Conservation (phyloP, 2,329 filamentous ascomycete genomes). For the Nothomitra cinnamomea region DNA sequence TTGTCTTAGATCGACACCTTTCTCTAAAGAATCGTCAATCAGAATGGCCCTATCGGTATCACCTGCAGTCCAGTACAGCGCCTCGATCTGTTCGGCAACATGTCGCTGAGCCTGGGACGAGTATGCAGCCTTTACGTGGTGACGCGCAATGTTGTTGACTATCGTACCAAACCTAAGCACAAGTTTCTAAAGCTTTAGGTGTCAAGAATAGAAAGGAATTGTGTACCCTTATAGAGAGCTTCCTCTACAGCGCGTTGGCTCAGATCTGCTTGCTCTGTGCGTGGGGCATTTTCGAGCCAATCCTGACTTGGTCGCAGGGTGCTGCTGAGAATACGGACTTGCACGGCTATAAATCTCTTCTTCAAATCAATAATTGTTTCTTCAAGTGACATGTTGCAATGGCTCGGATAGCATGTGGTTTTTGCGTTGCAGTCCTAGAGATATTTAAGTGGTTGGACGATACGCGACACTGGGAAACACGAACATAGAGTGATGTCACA, state of each 20-base stretch:
- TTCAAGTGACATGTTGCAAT: neutral
- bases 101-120: conserved; percentile 36
- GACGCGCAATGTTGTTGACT: conserved; percentile 34
- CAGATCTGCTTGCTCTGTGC: conserved; percentile 27
- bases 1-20: conserved; percentile 23
- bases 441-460: neutral
- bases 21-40: conserved; percentile 18
- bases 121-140: conserved; percentile 36
- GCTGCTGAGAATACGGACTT: conserved; percentile 34
- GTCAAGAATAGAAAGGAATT: neutral
- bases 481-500: neutral
- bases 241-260: conserved; percentile 20
- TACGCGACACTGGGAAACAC: neutral
- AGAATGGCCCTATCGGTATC: conserved; percentile 17
- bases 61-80: conserved; percentile 34
- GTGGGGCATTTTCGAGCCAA: conserved; percentile 26
- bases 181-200: neutral
- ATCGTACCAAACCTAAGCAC: neutral
- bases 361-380: conserved; percentile 33
- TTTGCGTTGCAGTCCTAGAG: neutral
- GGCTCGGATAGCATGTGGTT: neutral
- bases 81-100: conserved; percentile 37
- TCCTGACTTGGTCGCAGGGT: conserved; percentile 29
- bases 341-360: conserved; percentile 30
- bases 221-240: neutral